Percentiles rank a stretch among this genome's conserved stretches.
These are phyloP conservation scores for Globisporangium nagaii DNA, from an alignment of 352 stramenopile genomes.

Conservation along the genomic window DNA sequence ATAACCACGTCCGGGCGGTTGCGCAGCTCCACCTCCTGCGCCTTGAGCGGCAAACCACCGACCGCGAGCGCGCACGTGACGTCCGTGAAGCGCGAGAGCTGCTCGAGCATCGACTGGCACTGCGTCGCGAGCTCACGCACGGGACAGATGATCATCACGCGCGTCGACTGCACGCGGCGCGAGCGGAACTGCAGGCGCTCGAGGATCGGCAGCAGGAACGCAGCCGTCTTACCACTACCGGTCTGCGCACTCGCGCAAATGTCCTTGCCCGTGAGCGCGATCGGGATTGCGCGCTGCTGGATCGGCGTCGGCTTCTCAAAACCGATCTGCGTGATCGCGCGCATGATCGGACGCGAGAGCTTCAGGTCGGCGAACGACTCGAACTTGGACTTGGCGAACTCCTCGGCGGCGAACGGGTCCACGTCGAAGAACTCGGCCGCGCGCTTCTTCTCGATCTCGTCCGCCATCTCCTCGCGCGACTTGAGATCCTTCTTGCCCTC, in stretches of 20 bases:
- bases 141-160: constrained; percentile 96
- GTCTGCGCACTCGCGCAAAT: constrained; percentile 97
- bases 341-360: constrained; percentile 95
- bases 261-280: constrained; percentile 94
- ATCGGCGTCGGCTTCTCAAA: constrained; percentile 96
- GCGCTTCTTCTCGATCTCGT: constrained; percentile 77
- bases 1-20: constrained; percentile 96
- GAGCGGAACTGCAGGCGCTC: constrained; percentile 95
- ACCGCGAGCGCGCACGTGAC: constrained; percentile 92
- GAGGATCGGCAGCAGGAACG: constrained; percentile 97
- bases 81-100: constrained; percentile 94
- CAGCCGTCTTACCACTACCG: constrained; percentile 97
- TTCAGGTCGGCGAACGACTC: constrained; percentile 96
- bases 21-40: constrained; percentile 95
- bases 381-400: constrained; percentile 81
- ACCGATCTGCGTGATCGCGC: constrained; percentile 94
- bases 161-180: constrained; percentile 81
- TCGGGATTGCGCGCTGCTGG: constrained; percentile 91
- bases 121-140: constrained; percentile 97
- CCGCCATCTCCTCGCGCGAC: constrained; percentile 53
- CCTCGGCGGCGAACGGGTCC: constrained; percentile 70
- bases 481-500: constrained; percentile 45
- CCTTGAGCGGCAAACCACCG: constrained; percentile 86
- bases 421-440: constrained; percentile 78
- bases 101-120: constrained; percentile 93